These are phyloP conservation scores for Plasmodium cynomolgi DNA, from an alignment of 169 alveolate species.

Conservation along the genomic window DNA sequence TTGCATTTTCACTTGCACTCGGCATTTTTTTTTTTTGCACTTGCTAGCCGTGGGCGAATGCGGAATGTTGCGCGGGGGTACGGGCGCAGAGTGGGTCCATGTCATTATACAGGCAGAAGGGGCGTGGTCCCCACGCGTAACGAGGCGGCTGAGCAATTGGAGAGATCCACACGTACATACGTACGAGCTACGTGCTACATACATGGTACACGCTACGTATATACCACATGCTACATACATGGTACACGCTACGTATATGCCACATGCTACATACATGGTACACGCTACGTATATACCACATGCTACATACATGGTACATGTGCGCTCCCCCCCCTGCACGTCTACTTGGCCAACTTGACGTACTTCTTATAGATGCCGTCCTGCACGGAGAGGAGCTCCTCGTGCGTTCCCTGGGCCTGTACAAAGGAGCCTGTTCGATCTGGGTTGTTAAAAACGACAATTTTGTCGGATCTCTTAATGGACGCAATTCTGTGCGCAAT, in stretches of 20 bases:
- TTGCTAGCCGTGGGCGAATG: not conserved
- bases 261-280: not conserved
- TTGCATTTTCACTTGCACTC: not conserved
- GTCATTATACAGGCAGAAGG: not conserved
- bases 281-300: not conserved
- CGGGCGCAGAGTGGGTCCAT: not conserved
- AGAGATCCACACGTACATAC: not conserved
- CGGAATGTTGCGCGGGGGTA: not conserved
- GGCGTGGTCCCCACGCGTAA: not conserved
- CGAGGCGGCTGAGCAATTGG: too few relatives aligned
- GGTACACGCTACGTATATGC: not conserved
- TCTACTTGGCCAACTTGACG: slow-evolving; percentile 57
- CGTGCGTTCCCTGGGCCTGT: slow-evolving; percentile 91
- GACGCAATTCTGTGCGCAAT: slow-evolving; percentile 95
- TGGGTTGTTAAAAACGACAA: slow-evolving; percentile 82
- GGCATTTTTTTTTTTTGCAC: too few relatives aligned
- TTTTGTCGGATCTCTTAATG: slow-evolving; percentile 86
- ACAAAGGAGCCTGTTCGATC: slow-evolving; percentile 85
- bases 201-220: too few relatives aligned
- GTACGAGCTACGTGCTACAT: not conserved
- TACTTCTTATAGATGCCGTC: slow-evolving; percentile 62
- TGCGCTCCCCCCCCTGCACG: not conserved
- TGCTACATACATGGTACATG: too few relatives aligned
- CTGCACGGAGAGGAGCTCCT: slow-evolving; percentile 80
- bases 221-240: not conserved